Evolutionary conservation across 441 rosid genomes (phyloP), one percentile per base, ranked within the genome.

Genomic region (Gossypium laxum): DNA sequence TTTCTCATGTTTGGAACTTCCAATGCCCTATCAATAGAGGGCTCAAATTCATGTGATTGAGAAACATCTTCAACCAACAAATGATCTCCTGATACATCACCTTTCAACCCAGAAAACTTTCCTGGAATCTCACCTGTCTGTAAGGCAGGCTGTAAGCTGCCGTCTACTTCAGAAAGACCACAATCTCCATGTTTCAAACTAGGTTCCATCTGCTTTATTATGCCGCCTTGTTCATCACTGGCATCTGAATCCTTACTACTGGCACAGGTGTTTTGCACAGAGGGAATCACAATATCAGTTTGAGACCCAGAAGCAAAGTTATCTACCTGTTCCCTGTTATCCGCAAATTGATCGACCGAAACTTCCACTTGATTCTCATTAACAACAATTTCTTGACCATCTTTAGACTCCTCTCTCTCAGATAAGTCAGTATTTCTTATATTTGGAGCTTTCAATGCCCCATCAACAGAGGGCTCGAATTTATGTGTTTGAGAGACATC

Each of bases 131-230:
- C 84, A 78, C 64, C 78, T 45, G 75, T 61, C 22, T 75, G 81
- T 51, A 75, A 51, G 30, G 74, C 70, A 67, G 88, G 75, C 54
- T 78, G 80, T 61, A 83, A 67, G 52, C 21, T 59, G 71, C 82
- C 87, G 72, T 65, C 87, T 50, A 41, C 84, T 56, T 57, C 75
- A 45, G 82, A 68, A 69, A 75, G 67, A 77, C 67, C 74, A 67
- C 56, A 68, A 75, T 72, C 84, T 73, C 69, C 82, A 62, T 64
- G 80, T 62, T 82, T 85, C 80, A 81, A 77, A 81, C 57, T 78
- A 75, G 89, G 83, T 76, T 95, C 97, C 96, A 91, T 87, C 78
- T 82, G 83, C 76, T 87, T 86, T 77, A 83, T 80, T 43, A 89
- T 76, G 76, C 87, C 82, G 69, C 87, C 88, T 74, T 88, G 83